Evolutionary conservation across 768 basidiomycete genomes (phyloP).

Genomic region (Tricholoma saponaceum): DNA sequence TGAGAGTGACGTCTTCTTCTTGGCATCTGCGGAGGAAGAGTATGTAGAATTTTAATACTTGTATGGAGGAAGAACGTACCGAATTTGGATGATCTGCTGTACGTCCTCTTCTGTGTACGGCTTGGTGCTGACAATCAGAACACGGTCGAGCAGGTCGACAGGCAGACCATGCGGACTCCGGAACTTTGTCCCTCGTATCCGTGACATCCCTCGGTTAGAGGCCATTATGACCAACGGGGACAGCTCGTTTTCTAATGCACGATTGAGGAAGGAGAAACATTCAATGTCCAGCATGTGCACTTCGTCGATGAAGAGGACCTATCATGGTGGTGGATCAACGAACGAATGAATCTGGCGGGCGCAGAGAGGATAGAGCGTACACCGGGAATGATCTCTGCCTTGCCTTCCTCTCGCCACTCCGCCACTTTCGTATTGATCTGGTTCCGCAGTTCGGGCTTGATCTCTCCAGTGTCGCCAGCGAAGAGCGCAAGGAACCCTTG

Average conservation of each 20-base stretch:
- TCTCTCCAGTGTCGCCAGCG: conserved; percentile 96
- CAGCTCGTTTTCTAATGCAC: conserved; percentile 90
- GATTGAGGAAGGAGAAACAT: conserved; percentile 97
- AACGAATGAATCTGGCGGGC: neutral
- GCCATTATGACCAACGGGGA: conserved; percentile 98
- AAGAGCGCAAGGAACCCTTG: conserved; percentile 97
- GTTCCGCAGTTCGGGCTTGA: conserved; percentile 92
- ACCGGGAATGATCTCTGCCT: conserved; percentile 95
- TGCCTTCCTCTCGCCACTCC: conserved; percentile 98
- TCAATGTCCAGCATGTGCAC: conserved; percentile 99
- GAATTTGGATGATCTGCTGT: conserved; percentile 87
- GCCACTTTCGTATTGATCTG: conserved; percentile 97
- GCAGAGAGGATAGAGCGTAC: conserved; percentile 41
- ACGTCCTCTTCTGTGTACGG: conserved; percentile 83
- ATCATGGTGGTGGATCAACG: conserved; percentile 4
- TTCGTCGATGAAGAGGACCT: conserved; percentile 99
- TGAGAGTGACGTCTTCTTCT: conserved; percentile 91
- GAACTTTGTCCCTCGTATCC: conserved; percentile 94
- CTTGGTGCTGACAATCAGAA: conserved; percentile 92
- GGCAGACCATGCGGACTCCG: conserved; percentile 94
- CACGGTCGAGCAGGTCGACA: conserved; percentile 90
- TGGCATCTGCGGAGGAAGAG: conserved; percentile 56
- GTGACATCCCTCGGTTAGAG: conserved; percentile 90
- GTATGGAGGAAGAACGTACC: conserved; percentile 40
- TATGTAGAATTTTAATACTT: neutral